Evolutionary conservation across 2,329 filamentous ascomycete species (phyloP), one percentile per base, ranked within the genome.

Genomic region (Ploettnerulaceae sp.): DNA sequence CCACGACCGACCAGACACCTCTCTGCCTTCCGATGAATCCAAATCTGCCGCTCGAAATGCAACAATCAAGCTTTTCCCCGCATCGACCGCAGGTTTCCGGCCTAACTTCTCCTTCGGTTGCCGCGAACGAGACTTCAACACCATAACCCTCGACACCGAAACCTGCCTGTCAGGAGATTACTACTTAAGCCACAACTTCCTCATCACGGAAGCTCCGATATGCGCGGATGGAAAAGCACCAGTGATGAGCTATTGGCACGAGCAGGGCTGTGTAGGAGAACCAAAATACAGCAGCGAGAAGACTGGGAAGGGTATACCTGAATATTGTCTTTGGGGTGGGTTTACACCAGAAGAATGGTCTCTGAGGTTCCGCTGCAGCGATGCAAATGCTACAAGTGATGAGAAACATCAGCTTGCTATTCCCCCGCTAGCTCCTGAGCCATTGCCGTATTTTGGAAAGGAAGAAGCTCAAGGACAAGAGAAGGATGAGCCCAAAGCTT

Each of bases 91-190:
- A n/a, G n/a, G 42, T 12, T 31, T 33, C 12, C 32, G 21, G 6
- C 28, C 34, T 3, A 36, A 20, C 8, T 33, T 46, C 14, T 14
- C 15, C 14, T 37, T 41, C 17, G 36, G 39, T 12, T 47, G 44
- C 48, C 21, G 29, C 20, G 48, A 41, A 43, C 9, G 29, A n/a
- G 7, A 21, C 2, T 43, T 34, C 17, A 39, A 38, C 8, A 42
- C 35, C 6, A 46, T 53, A 9, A 39, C 31, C 9, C 47, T 53
- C 11, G 32, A 37, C 5, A 40, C 46, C 1, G 51, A 48, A 20
- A 31, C 42, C 12, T 53, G 51, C 33, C 41, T 53, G 2, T 50
- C 51, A 17, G 51, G 51, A 4, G 36, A 48, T 9, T 53, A 50
- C 32, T 45, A 50, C 20, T 28, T 48, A 5, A 32, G 38, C 28